Evolutionary conservation across 352 stramenopile species (phyloP).

Genomic region (Pythium pectinolyticum): DNA sequence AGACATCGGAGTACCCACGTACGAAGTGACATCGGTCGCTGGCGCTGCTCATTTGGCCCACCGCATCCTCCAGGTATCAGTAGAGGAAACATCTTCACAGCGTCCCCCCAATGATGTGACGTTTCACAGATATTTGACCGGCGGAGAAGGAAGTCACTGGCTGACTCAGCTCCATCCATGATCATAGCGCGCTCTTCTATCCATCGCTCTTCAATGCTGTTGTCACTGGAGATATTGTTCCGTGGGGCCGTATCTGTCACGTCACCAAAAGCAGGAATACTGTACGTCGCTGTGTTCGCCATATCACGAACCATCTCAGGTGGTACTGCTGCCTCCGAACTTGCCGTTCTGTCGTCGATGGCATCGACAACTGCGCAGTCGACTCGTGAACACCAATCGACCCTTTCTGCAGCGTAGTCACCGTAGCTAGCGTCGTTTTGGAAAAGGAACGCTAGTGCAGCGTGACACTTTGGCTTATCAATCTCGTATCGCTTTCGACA

Average conservation of each 20-base stretch:
- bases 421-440: slow-evolving; percentile 1
- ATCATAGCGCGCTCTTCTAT: slow-evolving; percentile 6
- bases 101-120: slow-evolving; percentile 2
- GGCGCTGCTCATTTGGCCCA: slow-evolving; percentile 19
- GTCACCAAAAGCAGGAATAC: too few species aligned
- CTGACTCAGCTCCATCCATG: slow-evolving; percentile 2
- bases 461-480: neutral
- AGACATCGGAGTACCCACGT: slow-evolving; percentile 23
- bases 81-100: slow-evolving; percentile 26
- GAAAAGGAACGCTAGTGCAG: neutral
- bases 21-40: slow-evolving; percentile 12
- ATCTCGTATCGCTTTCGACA: slow-evolving; percentile 5
- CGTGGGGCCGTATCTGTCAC: neutral
- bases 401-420: neutral
- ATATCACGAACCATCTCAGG: neutral
- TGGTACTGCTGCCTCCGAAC: neutral
- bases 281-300: neutral
- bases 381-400: neutral
- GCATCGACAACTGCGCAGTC: neutral
- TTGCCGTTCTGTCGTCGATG: neutral
- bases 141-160: slow-evolving; percentile 11
- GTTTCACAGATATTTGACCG: slow-evolving; percentile 17
- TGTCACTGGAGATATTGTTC: too few species aligned
- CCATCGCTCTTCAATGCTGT: slow-evolving; percentile 2
- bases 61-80: slow-evolving; percentile 29